phyloP scores from a whole-genome alignment of 78 protist species.

The Creolimax fragrantissima region DNA sequence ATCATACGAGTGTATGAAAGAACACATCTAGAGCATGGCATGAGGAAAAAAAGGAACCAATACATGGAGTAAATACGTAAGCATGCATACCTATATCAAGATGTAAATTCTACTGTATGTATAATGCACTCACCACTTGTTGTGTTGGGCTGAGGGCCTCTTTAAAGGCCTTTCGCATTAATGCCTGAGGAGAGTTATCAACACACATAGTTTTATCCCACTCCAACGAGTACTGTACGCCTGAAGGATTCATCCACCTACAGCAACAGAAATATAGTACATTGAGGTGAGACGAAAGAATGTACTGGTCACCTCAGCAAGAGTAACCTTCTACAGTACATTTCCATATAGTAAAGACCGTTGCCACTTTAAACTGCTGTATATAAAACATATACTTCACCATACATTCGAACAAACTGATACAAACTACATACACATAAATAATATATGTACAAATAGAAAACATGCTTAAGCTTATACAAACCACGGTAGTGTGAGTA shows the following conservation, averaged over 20 bases:
- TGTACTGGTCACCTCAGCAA: neutral
- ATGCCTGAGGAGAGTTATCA: neutral
- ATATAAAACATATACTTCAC: neutral
- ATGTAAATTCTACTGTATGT: neutral
- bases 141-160: neutral
- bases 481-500: neutral
- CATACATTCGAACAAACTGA: neutral
- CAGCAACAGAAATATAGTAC: neutral
- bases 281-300: neutral
- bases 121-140: neutral
- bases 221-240: neutral
- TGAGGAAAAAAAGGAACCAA: neutral
- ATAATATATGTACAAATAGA: neutral
- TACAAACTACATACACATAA: neutral
- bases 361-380: neutral
- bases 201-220: constrained; percentile 41
- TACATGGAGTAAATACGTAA: neutral
- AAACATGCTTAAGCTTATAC: neutral
- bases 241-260: neutral
- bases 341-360: neutral
- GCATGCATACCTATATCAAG: neutral
- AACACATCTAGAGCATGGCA: neutral
- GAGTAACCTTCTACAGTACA: neutral
- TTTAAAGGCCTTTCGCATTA: neutral
- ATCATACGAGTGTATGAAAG: neutral